Conservation (phyloP, 805 yeast genomes). For the Barnettozyma sp. region DNA sequence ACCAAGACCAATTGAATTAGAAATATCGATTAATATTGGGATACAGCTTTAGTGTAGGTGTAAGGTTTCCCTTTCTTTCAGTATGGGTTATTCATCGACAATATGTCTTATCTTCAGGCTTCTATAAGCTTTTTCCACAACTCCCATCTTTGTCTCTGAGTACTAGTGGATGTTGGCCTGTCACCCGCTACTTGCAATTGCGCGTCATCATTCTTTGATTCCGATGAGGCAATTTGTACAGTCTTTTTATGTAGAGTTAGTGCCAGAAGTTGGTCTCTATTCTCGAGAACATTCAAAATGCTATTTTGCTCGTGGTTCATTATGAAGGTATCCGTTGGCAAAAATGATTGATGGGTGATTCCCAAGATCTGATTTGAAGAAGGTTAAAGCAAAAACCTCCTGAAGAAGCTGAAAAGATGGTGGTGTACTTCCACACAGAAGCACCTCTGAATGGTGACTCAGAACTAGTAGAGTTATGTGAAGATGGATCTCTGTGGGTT, state of each 20-base stretch:
- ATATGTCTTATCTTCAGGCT: too few relatives aligned
- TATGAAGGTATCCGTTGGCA: background rate
- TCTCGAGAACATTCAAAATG: conserved; percentile 3
- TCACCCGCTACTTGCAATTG: conserved; percentile 1
- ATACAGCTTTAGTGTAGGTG: too few relatives aligned
- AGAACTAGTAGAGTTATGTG: too few relatives aligned
- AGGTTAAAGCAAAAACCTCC: too few relatives aligned
- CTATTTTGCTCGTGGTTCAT: background rate
- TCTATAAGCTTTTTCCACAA: conserved; percentile 1
- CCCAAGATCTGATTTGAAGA: too few relatives aligned
- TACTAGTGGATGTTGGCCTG: background rate
- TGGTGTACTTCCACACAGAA: too few relatives aligned
- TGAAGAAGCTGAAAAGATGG: too few relatives aligned
- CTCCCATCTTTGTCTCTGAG: conserved; percentile 3
- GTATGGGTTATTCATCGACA: too few relatives aligned
- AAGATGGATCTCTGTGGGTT: too few relatives aligned
- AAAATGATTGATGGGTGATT: background rate
- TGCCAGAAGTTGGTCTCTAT: conserved; percentile 6
- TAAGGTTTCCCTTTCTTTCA: too few relatives aligned
- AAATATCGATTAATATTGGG: too few relatives aligned
- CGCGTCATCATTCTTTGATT: background rate
- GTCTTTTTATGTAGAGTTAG: conserved; percentile 3
- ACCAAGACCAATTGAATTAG: conserved; percentile 32
- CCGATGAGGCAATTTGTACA: background rate
- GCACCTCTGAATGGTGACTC: too few relatives aligned